Evolutionary conservation across 495 filamentous ascomycete species (phyloP).

Genomic region (Melanomma pulvis-pyrius): DNA sequence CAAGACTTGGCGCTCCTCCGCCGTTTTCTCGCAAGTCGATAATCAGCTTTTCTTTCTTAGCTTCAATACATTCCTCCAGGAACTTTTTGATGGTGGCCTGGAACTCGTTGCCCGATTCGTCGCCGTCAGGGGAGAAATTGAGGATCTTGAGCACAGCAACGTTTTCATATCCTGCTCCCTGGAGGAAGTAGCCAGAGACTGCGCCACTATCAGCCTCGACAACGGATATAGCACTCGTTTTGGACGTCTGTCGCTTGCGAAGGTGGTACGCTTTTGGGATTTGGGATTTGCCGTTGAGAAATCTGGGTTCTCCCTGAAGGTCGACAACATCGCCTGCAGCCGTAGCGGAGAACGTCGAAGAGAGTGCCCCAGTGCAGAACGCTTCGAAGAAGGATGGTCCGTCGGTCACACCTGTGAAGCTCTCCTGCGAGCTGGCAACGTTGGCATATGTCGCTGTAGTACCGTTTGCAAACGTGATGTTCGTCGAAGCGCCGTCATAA

Average conservation of each 20-base stretch:
- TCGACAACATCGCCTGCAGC: background rate
- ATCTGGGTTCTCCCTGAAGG: background rate
- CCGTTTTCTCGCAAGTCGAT: conserved; percentile 34
- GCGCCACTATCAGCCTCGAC: conserved; percentile 48
- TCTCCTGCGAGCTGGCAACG: conserved; percentile 40
- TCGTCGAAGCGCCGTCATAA: conserved; percentile 44
- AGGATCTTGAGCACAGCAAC: conserved; percentile 33
- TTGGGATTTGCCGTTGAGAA: background rate
- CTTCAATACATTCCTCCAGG: conserved; percentile 8
- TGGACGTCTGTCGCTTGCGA: conserved; percentile 29
- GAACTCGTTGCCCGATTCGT: conserved; percentile 9
- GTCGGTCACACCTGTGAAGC: conserved; percentile 8
- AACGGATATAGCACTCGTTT: conserved; percentile 52
- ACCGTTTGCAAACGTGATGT: conserved; percentile 52
- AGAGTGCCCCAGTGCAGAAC: conserved; percentile 17
- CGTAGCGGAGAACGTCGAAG: background rate
- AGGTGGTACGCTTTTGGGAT: conserved; percentile 1
- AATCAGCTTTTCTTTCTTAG: conserved; percentile 31
- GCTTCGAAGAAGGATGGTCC: conserved; percentile 23
- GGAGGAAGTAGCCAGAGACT: conserved; percentile 29
- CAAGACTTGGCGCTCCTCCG: conserved; percentile 20
- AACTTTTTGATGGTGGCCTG: conserved; percentile 24
- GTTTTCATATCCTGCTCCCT: conserved; percentile 20
- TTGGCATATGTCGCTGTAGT: conserved; percentile 43
- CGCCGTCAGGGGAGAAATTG: conserved; percentile 14